Base-by-base conservation (phyloP, 169 alveolate species). In the Babesia divergens region DNA sequence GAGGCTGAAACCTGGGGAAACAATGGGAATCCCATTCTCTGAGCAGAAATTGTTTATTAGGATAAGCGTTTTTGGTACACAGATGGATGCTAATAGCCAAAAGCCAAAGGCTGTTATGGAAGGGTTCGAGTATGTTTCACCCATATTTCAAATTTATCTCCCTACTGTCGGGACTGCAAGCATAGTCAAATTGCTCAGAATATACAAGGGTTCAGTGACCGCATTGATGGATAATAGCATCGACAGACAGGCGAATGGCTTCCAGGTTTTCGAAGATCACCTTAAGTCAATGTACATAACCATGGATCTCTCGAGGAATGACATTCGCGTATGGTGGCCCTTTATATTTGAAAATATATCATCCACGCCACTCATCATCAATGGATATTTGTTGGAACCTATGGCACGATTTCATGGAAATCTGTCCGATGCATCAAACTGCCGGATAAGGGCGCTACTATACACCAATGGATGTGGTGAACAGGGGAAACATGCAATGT, bases 341-440 rank as follows among this genome's bases (percentile, higher is more conserved):
- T 77, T 56, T 60, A 54, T 68, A 20, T 77, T 77, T 53, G 86
- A 77, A 60, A 77, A 77, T 50, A 64, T 77, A 50, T 43, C 86
- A 16, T 3, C 20, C 18, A 47, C 29, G 49, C 59, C 72, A 20
- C 31, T 77, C 20, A 18, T 64, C 8, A 28, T 77, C 1, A 77
- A 77, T 42, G 82, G 82, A n/a, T 22, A 53, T n/a, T 32, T 77
- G 42, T 22, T 77, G 1, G 37, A 50, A 44, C 86, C 86, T 7
- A 47, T 18, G 42, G 46, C 50, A 14, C 47, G 67, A n/a, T 47
- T 53, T 47, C 60, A 34, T 40, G 67, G 81, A 7, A 77, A 67
- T 38, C 54, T 52, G 20, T 9, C 50, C 18, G 82, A 77, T 16
- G 86, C 86, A 7, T 62, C 62, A 13, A 77, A 67, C 60, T 54